These are phyloP conservation scores for Colletotrichum aenigma DNA, from an alignment of 2,329 filamentous ascomycete genomes.

Conservation along the genomic window DNA sequence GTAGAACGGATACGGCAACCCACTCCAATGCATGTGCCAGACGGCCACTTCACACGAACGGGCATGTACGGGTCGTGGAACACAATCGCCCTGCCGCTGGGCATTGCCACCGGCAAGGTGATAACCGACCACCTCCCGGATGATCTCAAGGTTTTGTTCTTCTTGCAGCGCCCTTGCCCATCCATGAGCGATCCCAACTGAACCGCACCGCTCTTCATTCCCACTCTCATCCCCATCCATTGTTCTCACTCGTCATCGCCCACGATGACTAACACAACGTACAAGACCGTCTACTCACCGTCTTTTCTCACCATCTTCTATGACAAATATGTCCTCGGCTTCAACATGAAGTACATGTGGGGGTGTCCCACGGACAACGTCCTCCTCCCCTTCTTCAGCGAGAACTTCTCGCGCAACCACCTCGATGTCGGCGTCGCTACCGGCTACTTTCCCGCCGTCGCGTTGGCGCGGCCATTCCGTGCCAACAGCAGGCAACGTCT, in stretches of 20 bases:
- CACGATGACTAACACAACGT: slow-evolving; percentile 5
- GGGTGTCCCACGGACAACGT: slow-evolving; percentile 31
- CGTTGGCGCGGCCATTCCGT: slow-evolving; percentile 24
- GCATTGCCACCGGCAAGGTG: neutral
- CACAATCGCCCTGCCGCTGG: neutral
- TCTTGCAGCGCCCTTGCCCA: neutral
- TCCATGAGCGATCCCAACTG: neutral
- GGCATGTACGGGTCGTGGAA: neutral
- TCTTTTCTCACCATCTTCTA: slow-evolving; percentile 27
- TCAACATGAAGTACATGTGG: slow-evolving; percentile 41
- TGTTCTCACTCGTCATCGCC: neutral
- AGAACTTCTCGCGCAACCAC: slow-evolving; percentile 37
- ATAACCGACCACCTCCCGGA: neutral
- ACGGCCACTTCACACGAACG: neutral
- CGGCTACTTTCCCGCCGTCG: slow-evolving; percentile 38
- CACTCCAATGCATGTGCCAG: neutral
- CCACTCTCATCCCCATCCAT: neutral
- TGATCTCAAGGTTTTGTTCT: neutral
- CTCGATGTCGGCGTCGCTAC: slow-evolving; percentile 45
- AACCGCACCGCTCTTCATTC: neutral
- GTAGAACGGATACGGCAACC: neutral
- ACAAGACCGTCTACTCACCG: slow-evolving; percentile 3
- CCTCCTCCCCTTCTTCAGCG: slow-evolving; percentile 37
- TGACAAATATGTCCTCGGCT: slow-evolving; percentile 35
- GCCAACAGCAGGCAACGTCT: slow-evolving; percentile 28